Evolutionary conservation across 2,329 filamentous ascomycete species (phyloP), one percentile per base, ranked within the genome.

Genomic region (Botrytis fragariae): DNA sequence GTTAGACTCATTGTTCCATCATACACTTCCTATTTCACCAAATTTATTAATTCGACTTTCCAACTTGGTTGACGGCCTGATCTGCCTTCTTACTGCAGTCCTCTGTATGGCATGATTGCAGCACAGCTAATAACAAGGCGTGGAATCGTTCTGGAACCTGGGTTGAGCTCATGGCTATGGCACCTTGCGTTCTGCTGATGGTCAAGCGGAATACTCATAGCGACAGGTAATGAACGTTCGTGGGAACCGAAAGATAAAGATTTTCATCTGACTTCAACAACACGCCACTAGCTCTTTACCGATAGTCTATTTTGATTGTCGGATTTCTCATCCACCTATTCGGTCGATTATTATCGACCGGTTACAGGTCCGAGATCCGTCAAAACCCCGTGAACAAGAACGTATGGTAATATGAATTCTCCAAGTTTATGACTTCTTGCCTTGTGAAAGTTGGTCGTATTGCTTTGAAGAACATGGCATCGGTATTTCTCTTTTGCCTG

Each of bases 331-430:
- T 86, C 83, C 18, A 88, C 82, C 4, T 90, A 90, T 76, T 85
- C 87, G 0, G 85, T 91, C 22, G 89, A 91, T 78, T 86, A 83
- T 48, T 90, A 91, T 81, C 91, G 91, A 79, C 87, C 88, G 0
- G 86, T 90, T 2, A 85, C 88, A 0, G 88, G 89, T 14, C 4
- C 85, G 84, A 82, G 91, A 63, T 89, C 90, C 78, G 88, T 90
- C 0, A 83, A 85, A 22, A 12, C 10, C 29, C 29, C 57, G 29
- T 22, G 16, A 60, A 60, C 90, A 90, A 82, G 90, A 90, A 72
- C 72, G 90, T 0, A 18, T 90, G 87, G 87, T 88, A 88, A 0
- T 90, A 89, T 78, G 88, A 88, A 0, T 87, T 90, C 75, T 82
- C 82, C 64, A 86, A 87, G 72, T 88, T 87, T 76, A 86, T 88